Base-by-base conservation (phyloP, 1,284 basidiomycete genomes). In the Athelia psychrophila region DNA sequence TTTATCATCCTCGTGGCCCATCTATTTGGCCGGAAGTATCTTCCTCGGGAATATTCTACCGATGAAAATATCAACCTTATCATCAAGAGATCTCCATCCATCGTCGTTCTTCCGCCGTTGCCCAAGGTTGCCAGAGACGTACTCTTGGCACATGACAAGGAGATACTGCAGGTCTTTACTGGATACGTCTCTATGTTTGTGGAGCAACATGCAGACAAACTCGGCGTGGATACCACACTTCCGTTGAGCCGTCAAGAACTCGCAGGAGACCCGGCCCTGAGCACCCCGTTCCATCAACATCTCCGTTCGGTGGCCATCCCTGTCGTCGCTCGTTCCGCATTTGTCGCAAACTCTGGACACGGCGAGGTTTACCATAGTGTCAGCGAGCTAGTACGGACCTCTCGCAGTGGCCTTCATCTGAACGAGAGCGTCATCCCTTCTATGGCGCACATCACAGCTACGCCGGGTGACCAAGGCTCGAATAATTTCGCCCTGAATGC, bases 311-410 rank as follows among this genome's bases (percentile, higher is more conserved):
- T 71, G 0, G 69, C 75, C 9, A 63, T 76, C 16, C 59, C 25
- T 0, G 65, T 74, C 24, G 57, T 66, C 2, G 74, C 70, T 19
- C 77, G 83, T 10, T 86, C 83, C 2, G 58, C 70, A 2, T 88
- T 86, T 57, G 80, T 82, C 8, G 81, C 84, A 0, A 83, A 75
- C 46, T 88, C 85, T 0, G 84, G 86, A 0, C 83, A 81, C 50
- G 71, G 62, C 27, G 85, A 88, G 58, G 54, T 56, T 1, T 86
- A 85, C 56, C 44, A 56, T 2, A 76, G 68, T 32, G 68, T 85
- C 8, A 54, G 63, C 1, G 83, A 86, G 56, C 70, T 88, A 15
- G 66, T 71, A 1, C 68, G 64, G n/a, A 81, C 81, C 0, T 70
- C 74, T 0, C 72, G 84, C 23, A 64, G 61, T 2, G 84, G 83